Evolutionary conservation across 306 rosid species (phyloP).

Genomic region (Oxytropis ochrocephala): DNA sequence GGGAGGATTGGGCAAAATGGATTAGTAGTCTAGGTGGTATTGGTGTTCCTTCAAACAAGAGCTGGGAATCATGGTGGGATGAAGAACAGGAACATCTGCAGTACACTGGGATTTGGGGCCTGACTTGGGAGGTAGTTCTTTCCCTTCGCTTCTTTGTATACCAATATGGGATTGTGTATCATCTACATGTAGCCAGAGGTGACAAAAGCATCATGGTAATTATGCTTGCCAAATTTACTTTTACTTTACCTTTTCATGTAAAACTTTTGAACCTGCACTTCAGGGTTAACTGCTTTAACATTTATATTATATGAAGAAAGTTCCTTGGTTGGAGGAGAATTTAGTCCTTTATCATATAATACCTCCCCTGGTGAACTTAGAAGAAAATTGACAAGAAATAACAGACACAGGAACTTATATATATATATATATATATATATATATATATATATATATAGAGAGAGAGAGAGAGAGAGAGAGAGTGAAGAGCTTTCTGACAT

Average conservation of each 20-base stretch:
- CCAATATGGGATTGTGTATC: conserved; percentile 93
- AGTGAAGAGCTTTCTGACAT: conserved; percentile 16
- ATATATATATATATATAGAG: too few relatives aligned
- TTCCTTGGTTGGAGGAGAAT: neutral
- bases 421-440: too few relatives aligned
- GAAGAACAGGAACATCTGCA: conserved; percentile 96
- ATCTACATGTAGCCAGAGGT: conserved; percentile 53
- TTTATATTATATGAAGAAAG: neutral
- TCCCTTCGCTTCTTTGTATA: conserved; percentile 76
- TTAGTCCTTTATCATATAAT: neutral
- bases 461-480: too few relatives aligned
- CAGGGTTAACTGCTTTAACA: conserved; percentile 18
- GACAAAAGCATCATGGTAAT: conserved; percentile 65
- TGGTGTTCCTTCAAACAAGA: conserved; percentile 86
- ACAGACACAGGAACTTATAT: neutral
- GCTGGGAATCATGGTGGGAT: conserved; percentile 99
- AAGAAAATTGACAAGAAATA: neutral
- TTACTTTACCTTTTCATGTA: neutral
- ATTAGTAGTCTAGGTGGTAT: conserved; percentile 81
- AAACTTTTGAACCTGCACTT: conserved; percentile 15
- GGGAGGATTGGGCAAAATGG: conserved; percentile 99
- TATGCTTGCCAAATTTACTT: conserved; percentile 9
- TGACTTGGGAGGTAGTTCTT: conserved; percentile 74
- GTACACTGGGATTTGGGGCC: conserved; percentile 62
- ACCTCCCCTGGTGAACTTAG: neutral